A percentile compares a stretch with the other conserved stretches of the same genome.
Conservation (phyloP, 371 early-diverging fungal genomes). For the Mucor irregularis region DNA sequence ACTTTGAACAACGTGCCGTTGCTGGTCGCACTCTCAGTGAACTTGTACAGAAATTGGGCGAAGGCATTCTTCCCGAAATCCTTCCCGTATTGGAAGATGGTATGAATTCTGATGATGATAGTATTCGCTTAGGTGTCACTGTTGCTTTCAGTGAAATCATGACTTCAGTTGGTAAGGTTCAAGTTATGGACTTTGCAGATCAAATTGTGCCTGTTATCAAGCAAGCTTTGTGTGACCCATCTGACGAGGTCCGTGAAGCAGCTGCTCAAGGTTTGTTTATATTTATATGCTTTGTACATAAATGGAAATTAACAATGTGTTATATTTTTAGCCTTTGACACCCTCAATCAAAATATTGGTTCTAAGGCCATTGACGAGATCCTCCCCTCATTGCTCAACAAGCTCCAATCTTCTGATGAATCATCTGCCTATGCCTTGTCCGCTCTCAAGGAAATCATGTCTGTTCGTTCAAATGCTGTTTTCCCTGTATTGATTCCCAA, state of each 20-base stretch:
- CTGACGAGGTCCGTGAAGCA: conserved; percentile 87
- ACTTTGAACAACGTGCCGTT: conserved; percentile 74
- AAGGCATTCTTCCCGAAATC: conserved; percentile 80
- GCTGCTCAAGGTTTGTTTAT: conserved; percentile 71
- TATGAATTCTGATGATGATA: conserved; percentile 64
- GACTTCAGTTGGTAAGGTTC: conserved; percentile 78
- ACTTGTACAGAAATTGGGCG: conserved; percentile 93
- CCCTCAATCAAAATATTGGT: conserved; percentile 88
- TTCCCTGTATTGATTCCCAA: conserved; percentile 97
- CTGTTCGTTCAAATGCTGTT: conserved; percentile 91
- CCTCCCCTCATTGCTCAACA: conserved; percentile 83
- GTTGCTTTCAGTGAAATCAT: conserved; percentile 93
- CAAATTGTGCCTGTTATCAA: conserved; percentile 80
- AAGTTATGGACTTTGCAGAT: conserved; percentile 82
- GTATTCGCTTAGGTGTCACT: conserved; percentile 89
- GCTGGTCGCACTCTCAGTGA: conserved; percentile 95
- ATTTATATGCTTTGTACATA: background rate
- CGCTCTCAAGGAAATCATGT: conserved; percentile 95
- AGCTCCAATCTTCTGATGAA: conserved; percentile 70
- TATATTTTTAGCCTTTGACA: conserved; percentile 78
- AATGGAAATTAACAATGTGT: background rate
- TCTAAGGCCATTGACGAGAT: conserved; percentile 90
- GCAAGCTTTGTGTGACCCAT: conserved; percentile 78
- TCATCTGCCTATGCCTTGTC: conserved; percentile 79
- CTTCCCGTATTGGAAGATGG: conserved; percentile 88